Evolutionary conservation across 352 stramenopile species (phyloP), one percentile per base, ranked within the genome.

Genomic region (Phytophthora sojae): DNA sequence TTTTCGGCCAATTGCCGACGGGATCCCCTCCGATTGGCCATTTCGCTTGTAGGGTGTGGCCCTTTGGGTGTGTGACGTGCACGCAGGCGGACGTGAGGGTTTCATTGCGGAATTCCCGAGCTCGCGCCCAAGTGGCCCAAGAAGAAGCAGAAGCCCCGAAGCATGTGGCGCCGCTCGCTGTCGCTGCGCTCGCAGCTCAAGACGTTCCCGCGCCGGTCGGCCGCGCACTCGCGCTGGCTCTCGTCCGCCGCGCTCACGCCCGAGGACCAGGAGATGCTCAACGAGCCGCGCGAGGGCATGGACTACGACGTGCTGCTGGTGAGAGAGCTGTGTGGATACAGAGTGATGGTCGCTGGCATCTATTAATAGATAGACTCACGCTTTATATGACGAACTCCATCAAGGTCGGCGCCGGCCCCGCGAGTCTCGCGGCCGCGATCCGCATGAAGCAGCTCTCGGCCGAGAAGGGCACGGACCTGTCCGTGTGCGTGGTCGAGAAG

Each of bases 231-330:
- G 39, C 75, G 83, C 50, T 82, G 81, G 71, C 49, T 89, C 56
- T 85, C 81, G 26, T 71, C 62, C 9, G 55, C 69, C 8, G 25
- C 69, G 54, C 78, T 92, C 12, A 70, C 81, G n/a, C 63, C 79
- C 5, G 83, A 93, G 61, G 86, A 95, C 60, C 75, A 84, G 57
- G 83, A 94, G 71, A 68, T 89, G 67, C 67, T 96, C 30, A 83
- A 83, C 49, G 79, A 83, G 67, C 84, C 86, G 59, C 91, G 96
- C 49, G 96, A 99, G 71, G 85, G 70, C 58, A 99, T 99, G 97
- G 95, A 98, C 71, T 99, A 99, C 89, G 98, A 99, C 88, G 97
- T 99, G 26, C 79, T 99, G 49, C 97, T 99, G 78, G 97, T 99
- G 42, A 60, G 68, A 74, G 61, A 72, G 71, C 32, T 39, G 23